Evolutionary conservation across 2,329 filamentous ascomycete species (phyloP).

Genomic region (Orbilia ellipsospora): DNA sequence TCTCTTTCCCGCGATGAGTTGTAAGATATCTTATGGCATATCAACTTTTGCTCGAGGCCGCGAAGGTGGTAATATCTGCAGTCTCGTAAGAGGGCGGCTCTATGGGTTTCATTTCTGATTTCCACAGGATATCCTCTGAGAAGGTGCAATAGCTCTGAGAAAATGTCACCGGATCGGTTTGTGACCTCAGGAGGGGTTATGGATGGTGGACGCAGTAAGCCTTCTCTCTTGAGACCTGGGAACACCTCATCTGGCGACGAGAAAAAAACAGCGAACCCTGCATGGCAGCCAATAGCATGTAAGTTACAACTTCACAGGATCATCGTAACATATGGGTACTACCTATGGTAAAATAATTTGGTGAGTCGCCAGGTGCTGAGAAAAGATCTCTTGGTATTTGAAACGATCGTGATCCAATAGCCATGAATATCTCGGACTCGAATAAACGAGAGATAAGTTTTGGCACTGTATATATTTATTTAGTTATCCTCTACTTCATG

Average conservation of each 20-base stretch:
- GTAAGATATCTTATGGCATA: slow-evolving; percentile 79
- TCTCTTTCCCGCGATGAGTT: slow-evolving; percentile 75
- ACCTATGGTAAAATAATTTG: slow-evolving; percentile 93
- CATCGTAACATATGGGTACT: slow-evolving; percentile 65
- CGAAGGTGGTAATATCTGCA: slow-evolving; percentile 94
- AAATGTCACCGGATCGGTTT: slow-evolving; percentile 82
- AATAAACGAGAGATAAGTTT: slow-evolving; percentile 90
- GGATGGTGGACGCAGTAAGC: slow-evolving; percentile 84
- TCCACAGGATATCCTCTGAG: slow-evolving; percentile 84
- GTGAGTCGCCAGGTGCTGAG: slow-evolving; percentile 84
- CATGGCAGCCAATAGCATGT: background rate
- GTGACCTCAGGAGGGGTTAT: slow-evolving; percentile 85
- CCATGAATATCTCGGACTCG: slow-evolving; percentile 90
- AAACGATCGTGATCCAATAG: slow-evolving; percentile 87
- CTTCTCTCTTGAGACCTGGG: slow-evolving; percentile 81
- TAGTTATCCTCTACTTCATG: too few species aligned
- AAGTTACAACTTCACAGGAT: background rate
- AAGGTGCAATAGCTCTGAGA: slow-evolving; percentile 82
- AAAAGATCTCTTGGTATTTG: slow-evolving; percentile 91
- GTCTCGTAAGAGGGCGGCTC: slow-evolving; percentile 80
- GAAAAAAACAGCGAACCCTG: slow-evolving; percentile 76
- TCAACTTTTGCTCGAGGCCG: slow-evolving; percentile 86
- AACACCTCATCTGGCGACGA: slow-evolving; percentile 82
- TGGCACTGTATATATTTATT: slow-evolving; percentile 71
- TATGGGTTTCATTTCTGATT: slow-evolving; percentile 80